Evolutionary conservation across 768 basidiomycete genomes (phyloP), one percentile per base, ranked within the genome.

Genomic region (Pisolithus marmoratus): DNA sequence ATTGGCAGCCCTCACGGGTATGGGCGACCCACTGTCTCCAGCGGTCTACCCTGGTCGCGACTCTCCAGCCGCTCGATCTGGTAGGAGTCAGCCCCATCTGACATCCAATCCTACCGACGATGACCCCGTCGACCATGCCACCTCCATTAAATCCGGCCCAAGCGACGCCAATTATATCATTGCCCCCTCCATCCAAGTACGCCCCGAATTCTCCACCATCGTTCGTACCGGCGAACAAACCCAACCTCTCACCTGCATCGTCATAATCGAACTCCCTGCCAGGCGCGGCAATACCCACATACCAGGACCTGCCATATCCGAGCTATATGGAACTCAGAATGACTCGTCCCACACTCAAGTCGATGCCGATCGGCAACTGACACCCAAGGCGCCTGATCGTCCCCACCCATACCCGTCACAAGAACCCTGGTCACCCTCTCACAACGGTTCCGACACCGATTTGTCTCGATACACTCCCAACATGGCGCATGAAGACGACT

Each of bases 201-300:
- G 93, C 41, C 84, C 95, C 6, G 96, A 99, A 70, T 94, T 92
- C 65, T 77, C 88, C 0, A 85, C 85, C 19, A 77, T 97, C 31
- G 80, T 87, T 11, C 80, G 92, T 50, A 81, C 81, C 40, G 74
- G 65, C 53, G 82, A 86, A 56, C 58, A 77, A 31, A 90, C 81
- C 58, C 91, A 95, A 67, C 87, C 90, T 1, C 72, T 97, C 56
- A 96, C 95, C 9, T 97, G 94, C 65, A 87, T 97, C 63, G 85
- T 99, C 55, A 77, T 94, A 53, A 85, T 99, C 60, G 93, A 96
- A 70, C 81, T 98, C 2, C 90, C 95, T 2, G 84, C 84, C 23
- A 87, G 89, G 59, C 81, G 89, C 20, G 70, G 67, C 5, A 62
- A 70, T 0, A 64, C 71, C 11, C 74, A 72, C 51, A 73, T 82